Percentiles rank a stretch among this genome's conserved stretches.
Conservation (phyloP, 2,329 filamentous ascomycete species). For the Trichoderma sp. region DNA sequence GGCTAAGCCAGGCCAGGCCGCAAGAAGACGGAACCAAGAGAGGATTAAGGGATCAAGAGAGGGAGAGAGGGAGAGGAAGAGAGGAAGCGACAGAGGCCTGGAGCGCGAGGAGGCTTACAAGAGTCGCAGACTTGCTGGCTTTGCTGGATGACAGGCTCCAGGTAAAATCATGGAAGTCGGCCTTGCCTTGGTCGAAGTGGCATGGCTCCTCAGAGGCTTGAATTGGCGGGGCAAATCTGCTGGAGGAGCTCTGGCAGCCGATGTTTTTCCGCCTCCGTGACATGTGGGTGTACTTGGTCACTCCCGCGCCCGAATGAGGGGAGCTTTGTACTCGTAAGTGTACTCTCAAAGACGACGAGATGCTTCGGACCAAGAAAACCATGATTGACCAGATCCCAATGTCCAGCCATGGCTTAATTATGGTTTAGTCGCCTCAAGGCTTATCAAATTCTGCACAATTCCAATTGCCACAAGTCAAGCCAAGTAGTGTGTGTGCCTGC, state of each 20-base stretch:
- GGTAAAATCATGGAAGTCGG: slow-evolving; percentile 22
- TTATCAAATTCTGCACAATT: not conserved
- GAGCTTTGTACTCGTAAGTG: not conserved
- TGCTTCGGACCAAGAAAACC: not conserved
- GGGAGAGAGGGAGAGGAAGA: too few relatives aligned
- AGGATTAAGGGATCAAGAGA: too few relatives aligned
- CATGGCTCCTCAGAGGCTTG: slow-evolving; percentile 13
- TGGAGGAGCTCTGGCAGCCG: not conserved
- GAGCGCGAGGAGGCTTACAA: not conserved
- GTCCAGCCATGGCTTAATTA: not conserved
- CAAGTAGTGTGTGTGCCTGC: not conserved
- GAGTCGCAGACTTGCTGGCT: not conserved
- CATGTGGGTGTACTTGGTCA: not conserved
- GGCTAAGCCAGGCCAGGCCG: not conserved
- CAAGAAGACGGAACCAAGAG: not conserved
- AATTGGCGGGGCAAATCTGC: slow-evolving; percentile 24
- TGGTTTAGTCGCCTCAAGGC: not conserved
- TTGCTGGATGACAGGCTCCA: slow-evolving; percentile 20
- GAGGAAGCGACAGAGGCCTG: not conserved
- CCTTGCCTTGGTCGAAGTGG: slow-evolving; percentile 22
- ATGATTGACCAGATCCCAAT: not conserved
- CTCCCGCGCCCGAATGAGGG: not conserved
- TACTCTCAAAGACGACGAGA: not conserved
- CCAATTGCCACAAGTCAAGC: not conserved
- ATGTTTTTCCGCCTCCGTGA: slow-evolving; percentile 36